Evolutionary conservation across 306 rosid genomes (phyloP).

Genomic region (Abrus pulchellus): DNA sequence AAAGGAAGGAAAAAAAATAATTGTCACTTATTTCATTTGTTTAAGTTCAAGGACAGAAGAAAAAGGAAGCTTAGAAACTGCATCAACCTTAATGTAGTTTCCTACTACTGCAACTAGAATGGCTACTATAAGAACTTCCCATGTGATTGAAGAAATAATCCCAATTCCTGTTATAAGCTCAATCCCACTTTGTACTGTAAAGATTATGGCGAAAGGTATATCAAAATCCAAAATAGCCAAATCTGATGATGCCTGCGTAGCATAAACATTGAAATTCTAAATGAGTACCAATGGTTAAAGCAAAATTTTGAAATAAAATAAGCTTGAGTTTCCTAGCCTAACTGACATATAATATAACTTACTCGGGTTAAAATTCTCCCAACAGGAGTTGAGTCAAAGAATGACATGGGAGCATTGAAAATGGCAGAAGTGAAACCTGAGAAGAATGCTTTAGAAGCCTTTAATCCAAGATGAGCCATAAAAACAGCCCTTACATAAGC

Average conservation of each 20-base stretch:
- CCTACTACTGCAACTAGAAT: constrained; percentile 53
- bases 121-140: constrained; percentile 76
- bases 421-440: constrained; percentile 63
- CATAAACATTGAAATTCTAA: constrained; percentile 29
- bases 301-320: not conserved
- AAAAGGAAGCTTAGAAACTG: not conserved
- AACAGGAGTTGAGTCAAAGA: constrained; percentile 78
- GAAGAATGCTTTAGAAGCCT: constrained; percentile 72
- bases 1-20: not conserved
- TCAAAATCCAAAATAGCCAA: constrained; percentile 71
- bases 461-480: constrained; percentile 64
- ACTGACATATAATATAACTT: constrained; percentile 39
- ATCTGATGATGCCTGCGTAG: constrained; percentile 74
- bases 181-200: not conserved
- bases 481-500: constrained; percentile 50
- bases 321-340: not conserved
- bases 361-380: constrained; percentile 77
- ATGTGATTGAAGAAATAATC: constrained; percentile 70
- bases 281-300: constrained; percentile 49
- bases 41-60: not conserved
- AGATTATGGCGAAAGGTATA: constrained; percentile 58
- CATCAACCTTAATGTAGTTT: constrained; percentile 56
- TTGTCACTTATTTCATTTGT: not conserved
- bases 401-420: constrained; percentile 78
- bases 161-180: constrained; percentile 46